Base-by-base conservation (phyloP, 2,329 filamentous ascomycete genomes). In the Shiraia sp. region DNA sequence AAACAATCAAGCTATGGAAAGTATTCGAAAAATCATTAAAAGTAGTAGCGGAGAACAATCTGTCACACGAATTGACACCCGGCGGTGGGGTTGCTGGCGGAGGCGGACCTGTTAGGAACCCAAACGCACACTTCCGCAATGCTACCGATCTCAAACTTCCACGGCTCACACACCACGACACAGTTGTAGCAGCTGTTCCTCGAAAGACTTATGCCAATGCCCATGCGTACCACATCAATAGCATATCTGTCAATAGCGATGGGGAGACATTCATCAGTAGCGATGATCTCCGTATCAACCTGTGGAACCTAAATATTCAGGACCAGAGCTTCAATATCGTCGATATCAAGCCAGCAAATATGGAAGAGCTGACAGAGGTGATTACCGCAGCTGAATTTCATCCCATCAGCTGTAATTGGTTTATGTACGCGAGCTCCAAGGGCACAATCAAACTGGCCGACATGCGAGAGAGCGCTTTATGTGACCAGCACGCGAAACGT, bases 261-360 rank as follows among this genome's bases (percentile, higher is more conserved):
- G 93, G 92, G 42, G 93, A 99, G 77, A 99, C 93, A 0, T 99
- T 97, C 73, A 96, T 99, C 75, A 96, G 91, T 76, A 96, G 91
- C 68, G 93, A 99, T 68, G 93, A 99, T 69, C 77, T 99, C 51
- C 86, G 93, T 51, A 95, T 99, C 78, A 99, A 99, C 72, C 78
- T 99, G 42, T 99, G 93, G 93, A 97, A 99, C 69, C 79, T 97
- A 59, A 97, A 97, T 73, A 99, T 99, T 52, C 93, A 99, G 71
- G 92, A 97, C 61, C 92, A 97, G 75, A 97, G 93, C 76, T 99
- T 99, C 81, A 99, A 99, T 75, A 99, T 99, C 68, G 93, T 99
- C 49, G 93, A 99, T 71, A 99, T 99, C 79, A 99, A 99, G 73
- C 93, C 93, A 7, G 93, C 93, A 28, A 99, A 99, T 71, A 99